A percentile compares a stretch with the other conserved stretches of the same genome.
These are phyloP conservation scores for Cyclocybe aegerita DNA, from an alignment of 768 basidiomycete species.

Conservation along the genomic window DNA sequence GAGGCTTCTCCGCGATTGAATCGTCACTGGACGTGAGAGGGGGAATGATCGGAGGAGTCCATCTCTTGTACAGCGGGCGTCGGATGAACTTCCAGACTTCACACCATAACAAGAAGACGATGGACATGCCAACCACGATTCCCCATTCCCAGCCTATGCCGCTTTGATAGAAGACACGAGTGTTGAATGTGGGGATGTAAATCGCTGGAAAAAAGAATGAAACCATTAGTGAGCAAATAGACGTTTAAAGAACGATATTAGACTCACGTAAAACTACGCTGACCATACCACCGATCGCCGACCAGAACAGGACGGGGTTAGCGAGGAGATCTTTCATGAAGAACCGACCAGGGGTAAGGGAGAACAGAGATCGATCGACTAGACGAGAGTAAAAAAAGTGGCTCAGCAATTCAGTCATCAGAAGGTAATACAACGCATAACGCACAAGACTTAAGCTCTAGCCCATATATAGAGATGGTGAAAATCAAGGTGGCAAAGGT, in stretches of 20 bases:
- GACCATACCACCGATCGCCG: constrained; percentile 31
- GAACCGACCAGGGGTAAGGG: constrained; percentile 30
- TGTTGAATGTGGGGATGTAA: constrained; percentile 37
- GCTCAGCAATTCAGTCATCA: background rate
- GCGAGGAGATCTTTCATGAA: constrained; percentile 35
- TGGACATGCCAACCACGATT: constrained; percentile 33
- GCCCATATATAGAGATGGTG: constrained; percentile 33
- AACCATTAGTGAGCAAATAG: background rate
- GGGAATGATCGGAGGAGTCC: constrained; percentile 14
- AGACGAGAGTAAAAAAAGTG: background rate
- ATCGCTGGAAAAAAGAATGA: constrained; percentile 23
- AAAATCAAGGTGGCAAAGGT: constrained; percentile 38
- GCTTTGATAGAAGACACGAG: constrained; percentile 34
- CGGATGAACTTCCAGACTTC: constrained; percentile 39
- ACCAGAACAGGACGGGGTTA: constrained; percentile 35
- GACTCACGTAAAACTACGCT: constrained; percentile 37
- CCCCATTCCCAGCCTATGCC: constrained; percentile 41
- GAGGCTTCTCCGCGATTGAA: background rate
- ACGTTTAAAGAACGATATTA: background rate
- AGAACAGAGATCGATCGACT: constrained; percentile 34
- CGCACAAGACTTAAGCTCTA: constrained; percentile 38
- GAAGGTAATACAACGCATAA: background rate
- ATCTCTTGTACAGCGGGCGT: constrained; percentile 26
- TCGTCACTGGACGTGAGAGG: background rate
- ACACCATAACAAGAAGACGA: constrained; percentile 33